phyloP scores from a whole-genome alignment of 495 filamentous ascomycete species.

The Trichoderma erinaceum region DNA sequence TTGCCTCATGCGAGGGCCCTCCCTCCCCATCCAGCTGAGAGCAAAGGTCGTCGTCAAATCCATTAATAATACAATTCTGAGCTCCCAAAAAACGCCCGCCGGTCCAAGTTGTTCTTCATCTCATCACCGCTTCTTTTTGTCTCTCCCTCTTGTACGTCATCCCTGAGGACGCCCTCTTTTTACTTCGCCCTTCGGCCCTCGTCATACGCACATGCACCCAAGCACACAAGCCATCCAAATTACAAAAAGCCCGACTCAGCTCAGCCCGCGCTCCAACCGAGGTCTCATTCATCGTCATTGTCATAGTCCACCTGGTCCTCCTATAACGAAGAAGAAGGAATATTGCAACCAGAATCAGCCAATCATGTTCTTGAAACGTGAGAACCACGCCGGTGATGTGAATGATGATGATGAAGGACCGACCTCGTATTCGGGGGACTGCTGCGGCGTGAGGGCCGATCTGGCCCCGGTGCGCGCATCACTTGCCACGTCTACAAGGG shows the following conservation, averaged over 20 bases:
- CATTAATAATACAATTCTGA: not conserved
- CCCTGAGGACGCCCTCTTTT: not conserved
- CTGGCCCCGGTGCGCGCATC: not conserved
- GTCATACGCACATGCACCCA: not conserved
- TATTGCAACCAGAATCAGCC: constrained; percentile 11
- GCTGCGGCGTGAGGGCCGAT: not conserved
- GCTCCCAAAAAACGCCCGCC: constrained; percentile 4
- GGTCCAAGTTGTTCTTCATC: not conserved
- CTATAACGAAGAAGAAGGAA: not conserved
- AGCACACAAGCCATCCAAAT: not conserved
- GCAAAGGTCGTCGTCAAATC: not conserved
- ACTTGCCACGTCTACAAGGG: constrained; percentile 8
- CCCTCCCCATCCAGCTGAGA: not conserved
- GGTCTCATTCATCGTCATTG: constrained; percentile 9
- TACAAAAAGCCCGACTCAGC: not conserved
- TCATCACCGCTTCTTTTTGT: not conserved
- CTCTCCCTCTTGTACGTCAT: not conserved
- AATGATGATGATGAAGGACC: constrained; percentile 13
- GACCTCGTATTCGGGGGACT: constrained; percentile 14
- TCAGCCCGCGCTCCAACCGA: not conserved
- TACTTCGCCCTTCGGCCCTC: not conserved
- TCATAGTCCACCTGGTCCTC: constrained; percentile 10
- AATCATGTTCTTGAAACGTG: constrained; percentile 12
- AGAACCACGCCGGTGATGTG: constrained; percentile 9
- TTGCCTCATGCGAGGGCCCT: not conserved